These are phyloP conservation scores for Pichia inconspicua DNA, from an alignment of 1,139 yeast species.

Conservation along the genomic window DNA sequence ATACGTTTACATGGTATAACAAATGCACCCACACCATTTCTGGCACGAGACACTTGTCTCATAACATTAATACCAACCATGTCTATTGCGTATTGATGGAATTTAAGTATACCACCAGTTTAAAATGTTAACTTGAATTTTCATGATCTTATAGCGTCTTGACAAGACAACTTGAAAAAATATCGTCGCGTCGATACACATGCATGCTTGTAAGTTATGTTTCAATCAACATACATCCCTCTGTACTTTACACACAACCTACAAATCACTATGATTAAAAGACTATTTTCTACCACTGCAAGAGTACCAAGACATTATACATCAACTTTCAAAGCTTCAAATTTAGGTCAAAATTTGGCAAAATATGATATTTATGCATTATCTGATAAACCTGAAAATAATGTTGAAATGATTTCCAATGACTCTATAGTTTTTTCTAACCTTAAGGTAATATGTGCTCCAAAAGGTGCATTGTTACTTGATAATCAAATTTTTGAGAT, in stretches of 20 bases:
- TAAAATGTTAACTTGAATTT: neutral
- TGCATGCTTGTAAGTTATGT: too few species aligned
- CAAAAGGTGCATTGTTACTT: slow-evolving; percentile 53
- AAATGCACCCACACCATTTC: slow-evolving; percentile 79
- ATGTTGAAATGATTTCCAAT: slow-evolving; percentile 38
- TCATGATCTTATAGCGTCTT: neutral
- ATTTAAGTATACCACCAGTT: neutral
- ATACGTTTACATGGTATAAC: slow-evolving; percentile 68
- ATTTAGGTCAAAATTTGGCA: slow-evolving; percentile 29
- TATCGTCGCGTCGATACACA: neutral
- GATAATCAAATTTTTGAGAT: slow-evolving; percentile 60
- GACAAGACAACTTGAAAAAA: too few species aligned
- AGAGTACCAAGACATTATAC: slow-evolving; percentile 17
- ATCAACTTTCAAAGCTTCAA: slow-evolving; percentile 26
- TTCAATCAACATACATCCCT: neutral
- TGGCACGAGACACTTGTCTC: slow-evolving; percentile 46
- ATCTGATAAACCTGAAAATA: slow-evolving; percentile 32
- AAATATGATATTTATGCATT: slow-evolving; percentile 33
- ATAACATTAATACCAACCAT: slow-evolving; percentile 39
- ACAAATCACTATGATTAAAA: neutral
- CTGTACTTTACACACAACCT: neutral
- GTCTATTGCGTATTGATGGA: neutral
- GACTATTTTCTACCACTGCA: slow-evolving; percentile 11
- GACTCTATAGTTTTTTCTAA: slow-evolving; percentile 41
- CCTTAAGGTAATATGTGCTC: slow-evolving; percentile 39